A percentile compares a stretch with the other conserved stretches of the same genome.
Evolutionary conservation across 208 protist species (phyloP).

Genomic region (Porcisia deanei): DNA sequence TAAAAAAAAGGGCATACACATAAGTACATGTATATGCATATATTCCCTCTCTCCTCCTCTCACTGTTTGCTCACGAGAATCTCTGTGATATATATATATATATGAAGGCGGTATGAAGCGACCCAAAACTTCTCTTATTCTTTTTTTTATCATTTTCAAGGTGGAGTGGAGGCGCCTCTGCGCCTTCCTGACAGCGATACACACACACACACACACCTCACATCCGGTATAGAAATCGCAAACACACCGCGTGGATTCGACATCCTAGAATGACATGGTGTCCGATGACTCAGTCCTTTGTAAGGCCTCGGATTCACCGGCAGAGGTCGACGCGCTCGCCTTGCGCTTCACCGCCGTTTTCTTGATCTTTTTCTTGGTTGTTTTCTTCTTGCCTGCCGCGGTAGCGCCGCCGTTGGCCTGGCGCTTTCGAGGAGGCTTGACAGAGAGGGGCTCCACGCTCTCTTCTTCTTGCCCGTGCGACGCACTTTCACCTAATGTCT

Average conservation of each 20-base stretch:
- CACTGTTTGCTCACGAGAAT: not conserved
- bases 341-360: slow-evolving; percentile 19
- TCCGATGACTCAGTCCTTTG: not conserved
- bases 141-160: no score
- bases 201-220: not conserved
- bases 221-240: not conserved
- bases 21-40: not conserved
- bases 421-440: slow-evolving; percentile 4
- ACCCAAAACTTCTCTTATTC: no score
- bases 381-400: slow-evolving; percentile 24
- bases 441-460: not conserved
- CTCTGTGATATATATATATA: no score
- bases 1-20: not conserved
- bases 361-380: slow-evolving; percentile 26
- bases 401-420: not conserved
- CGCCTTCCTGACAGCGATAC: not conserved
- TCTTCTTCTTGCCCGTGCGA: slow-evolving; percentile 10
- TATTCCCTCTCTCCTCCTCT: not conserved
- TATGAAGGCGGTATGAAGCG: no score
- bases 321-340: not conserved
- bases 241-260: not conserved
- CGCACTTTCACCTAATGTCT: not conserved
- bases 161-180: no score
- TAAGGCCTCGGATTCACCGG: not conserved
- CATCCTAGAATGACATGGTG: slow-evolving; percentile 20